A percentile compares a stretch with the other conserved stretches of the same genome.
Evolutionary conservation across 805 yeast genomes (phyloP).

Genomic region (Starmerella vaccinii): DNA sequence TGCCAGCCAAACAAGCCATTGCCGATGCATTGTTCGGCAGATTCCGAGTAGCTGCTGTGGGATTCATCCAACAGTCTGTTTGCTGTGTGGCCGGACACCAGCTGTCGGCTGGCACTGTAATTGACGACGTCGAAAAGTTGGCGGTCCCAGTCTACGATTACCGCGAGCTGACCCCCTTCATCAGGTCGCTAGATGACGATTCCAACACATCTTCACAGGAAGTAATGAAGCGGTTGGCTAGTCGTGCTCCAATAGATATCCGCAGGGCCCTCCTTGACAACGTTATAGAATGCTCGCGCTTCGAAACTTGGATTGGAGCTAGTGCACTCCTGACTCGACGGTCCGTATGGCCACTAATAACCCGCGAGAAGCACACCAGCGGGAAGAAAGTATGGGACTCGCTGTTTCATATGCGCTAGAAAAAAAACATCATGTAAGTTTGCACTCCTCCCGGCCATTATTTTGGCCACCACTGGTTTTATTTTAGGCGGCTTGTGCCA

Average conservation of each 20-base stretch:
- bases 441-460: too few species aligned
- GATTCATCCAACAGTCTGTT: slow-evolving; percentile 23
- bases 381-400: slow-evolving; percentile 19
- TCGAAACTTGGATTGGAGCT: slow-evolving; percentile 13
- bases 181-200: not conserved
- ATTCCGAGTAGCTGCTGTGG: slow-evolving; percentile 18
- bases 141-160: slow-evolving; percentile 24
- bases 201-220: too few species aligned
- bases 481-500: too few species aligned
- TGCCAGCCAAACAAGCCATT: slow-evolving; percentile 13
- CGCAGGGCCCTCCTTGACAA: slow-evolving; percentile 3
- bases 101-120: slow-evolving; percentile 9
- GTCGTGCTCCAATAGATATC: slow-evolving; percentile 9
- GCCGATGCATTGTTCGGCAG: slow-evolving; percentile 18
- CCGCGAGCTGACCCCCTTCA: slow-evolving; percentile 23
- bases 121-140: slow-evolving; percentile 6
- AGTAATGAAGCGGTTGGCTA: not conserved
- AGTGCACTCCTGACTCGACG: slow-evolving; percentile 13
- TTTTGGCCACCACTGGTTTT: too few species aligned
- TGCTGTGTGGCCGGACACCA: slow-evolving; percentile 17
- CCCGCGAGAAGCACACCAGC: slow-evolving; percentile 8
- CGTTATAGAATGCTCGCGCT: not conserved
- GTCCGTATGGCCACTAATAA: slow-evolving; percentile 21
- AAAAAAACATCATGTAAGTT: too few species aligned
- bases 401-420: slow-evolving; percentile 14